phyloP scores from a whole-genome alignment of 1,284 basidiomycete species.

The Trametes hirsuta region DNA sequence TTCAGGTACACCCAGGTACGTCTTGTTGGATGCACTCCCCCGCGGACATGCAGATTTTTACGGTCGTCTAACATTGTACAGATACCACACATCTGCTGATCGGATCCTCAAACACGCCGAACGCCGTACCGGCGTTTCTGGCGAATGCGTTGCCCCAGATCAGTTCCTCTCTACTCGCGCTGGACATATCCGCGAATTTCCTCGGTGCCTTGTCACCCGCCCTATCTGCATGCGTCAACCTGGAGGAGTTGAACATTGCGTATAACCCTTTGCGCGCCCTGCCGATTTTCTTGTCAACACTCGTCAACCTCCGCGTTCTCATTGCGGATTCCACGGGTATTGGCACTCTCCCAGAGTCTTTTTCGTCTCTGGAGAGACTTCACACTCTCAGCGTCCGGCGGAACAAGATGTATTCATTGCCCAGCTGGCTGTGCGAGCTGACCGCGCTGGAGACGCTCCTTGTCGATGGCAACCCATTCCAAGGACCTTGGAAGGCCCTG shows the following conservation, averaged over 20 bases:
- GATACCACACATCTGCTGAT: conserved; percentile 91
- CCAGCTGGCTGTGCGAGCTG: conserved; percentile 91
- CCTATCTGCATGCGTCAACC: conserved; percentile 73
- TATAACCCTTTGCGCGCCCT: conserved; percentile 86
- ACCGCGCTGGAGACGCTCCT: conserved; percentile 83
- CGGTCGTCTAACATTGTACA: conserved; percentile 35
- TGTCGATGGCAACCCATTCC: conserved; percentile 93
- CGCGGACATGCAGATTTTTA: conserved; percentile 9
- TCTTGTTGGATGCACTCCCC: conserved; percentile 8
- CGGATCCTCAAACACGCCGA: conserved; percentile 75
- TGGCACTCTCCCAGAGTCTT: conserved; percentile 68
- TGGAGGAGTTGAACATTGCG: conserved; percentile 95
- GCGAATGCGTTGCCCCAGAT: conserved; percentile 71
- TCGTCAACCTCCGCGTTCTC: conserved; percentile 82
- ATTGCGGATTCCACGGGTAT: conserved; percentile 90
- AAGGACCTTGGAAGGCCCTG: conserved; percentile 88
- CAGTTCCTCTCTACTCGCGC: conserved; percentile 76
- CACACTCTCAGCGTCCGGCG: conserved; percentile 87
- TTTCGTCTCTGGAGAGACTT: conserved; percentile 71
- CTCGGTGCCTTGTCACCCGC: conserved; percentile 81
- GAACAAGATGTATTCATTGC: conserved; percentile 89
- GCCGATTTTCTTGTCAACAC: conserved; percentile 79
- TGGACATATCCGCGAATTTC: conserved; percentile 90
- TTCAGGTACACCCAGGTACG: conserved; percentile 72
- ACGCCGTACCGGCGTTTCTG: conserved; percentile 76